Evolutionary conservation across 768 basidiomycete genomes (phyloP).

Genomic region (Suillus discolor): DNA sequence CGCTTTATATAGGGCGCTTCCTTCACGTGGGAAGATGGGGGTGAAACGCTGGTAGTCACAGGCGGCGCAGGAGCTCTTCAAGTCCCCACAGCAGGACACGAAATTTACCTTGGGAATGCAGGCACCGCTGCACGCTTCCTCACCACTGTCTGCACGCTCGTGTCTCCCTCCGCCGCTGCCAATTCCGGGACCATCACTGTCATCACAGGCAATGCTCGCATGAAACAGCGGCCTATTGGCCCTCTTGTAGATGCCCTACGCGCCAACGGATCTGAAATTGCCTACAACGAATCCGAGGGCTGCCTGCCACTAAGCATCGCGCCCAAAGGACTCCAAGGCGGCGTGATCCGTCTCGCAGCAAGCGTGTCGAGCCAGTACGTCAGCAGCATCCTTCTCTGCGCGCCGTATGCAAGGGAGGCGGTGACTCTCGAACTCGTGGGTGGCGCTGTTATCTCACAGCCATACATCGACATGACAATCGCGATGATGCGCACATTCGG

Average conservation of each 20-base stretch:
- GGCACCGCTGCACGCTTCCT: conserved; percentile 98
- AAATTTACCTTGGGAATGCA: conserved; percentile 95
- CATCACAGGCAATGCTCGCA: conserved; percentile 96
- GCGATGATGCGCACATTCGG: conserved; percentile 97
- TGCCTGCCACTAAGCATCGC: conserved; percentile 89
- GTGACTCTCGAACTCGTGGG: conserved; percentile 89
- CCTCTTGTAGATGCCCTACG: conserved; percentile 90
- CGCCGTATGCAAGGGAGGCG: conserved; percentile 86
- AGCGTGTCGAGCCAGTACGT: conserved; percentile 98
- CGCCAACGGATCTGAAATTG: conserved; percentile 77
- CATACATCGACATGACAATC: conserved; percentile 99
- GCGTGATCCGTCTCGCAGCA: conserved; percentile 84
- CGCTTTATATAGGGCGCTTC: conserved; percentile 67
- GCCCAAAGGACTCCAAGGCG: conserved; percentile 81
- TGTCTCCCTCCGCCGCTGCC: conserved; percentile 48
- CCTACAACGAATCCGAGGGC: conserved; percentile 77
- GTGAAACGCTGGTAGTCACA: conserved; percentile 90
- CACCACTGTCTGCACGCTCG: conserved; percentile 93
- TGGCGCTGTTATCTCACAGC: conserved; percentile 96
- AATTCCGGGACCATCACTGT: conserved; percentile 55
- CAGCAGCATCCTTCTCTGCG: conserved; percentile 94
- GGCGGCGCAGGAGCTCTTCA: conserved; percentile 83
- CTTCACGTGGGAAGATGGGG: conserved; percentile 95
- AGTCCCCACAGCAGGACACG: conserved; percentile 77
- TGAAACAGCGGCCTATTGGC: conserved; percentile 98